Evolutionary conservation across 164 flowering plant species (phyloP).

Genomic region (Brasenia schreberi): DNA sequence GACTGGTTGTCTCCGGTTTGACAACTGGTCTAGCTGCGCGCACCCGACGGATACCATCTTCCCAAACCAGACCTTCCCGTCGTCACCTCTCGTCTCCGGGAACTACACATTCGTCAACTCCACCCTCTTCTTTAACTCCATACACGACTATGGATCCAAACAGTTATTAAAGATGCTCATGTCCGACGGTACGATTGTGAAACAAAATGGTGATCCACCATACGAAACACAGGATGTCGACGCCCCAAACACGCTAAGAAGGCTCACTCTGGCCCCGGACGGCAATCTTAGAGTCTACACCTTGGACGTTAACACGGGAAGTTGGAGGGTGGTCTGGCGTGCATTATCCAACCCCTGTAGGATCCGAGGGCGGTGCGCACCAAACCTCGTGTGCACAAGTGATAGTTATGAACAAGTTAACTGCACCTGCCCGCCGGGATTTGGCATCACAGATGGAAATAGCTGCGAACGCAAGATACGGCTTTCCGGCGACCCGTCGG

Average conservation of each 20-base stretch:
- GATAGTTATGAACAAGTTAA: constrained; percentile 8
- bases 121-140: constrained; percentile 14
- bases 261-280: constrained; percentile 40
- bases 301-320: constrained; percentile 8
- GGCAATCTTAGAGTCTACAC: constrained; percentile 52
- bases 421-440: constrained; percentile 60
- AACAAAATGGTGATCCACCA: no score
- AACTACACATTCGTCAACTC: constrained; percentile 20
- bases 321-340: constrained; percentile 43
- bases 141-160: constrained; percentile 21
- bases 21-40: constrained; percentile 37
- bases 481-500: background rate
- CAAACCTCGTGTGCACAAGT: constrained; percentile 32
- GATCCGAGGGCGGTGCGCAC: constrained; percentile 44
- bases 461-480: constrained; percentile 26
- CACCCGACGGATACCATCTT: constrained; percentile 42
- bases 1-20: constrained; percentile 31
- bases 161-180: no score
- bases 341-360: constrained; percentile 32
- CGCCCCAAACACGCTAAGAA: background rate
- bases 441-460: background rate
- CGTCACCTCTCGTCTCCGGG: constrained; percentile 13
- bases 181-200: constrained; percentile 3
- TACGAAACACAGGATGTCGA: no score
- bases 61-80: constrained; percentile 22